Conservation (phyloP, 495 filamentous ascomycete genomes). For the Chaetomidium leptoderma region DNA sequence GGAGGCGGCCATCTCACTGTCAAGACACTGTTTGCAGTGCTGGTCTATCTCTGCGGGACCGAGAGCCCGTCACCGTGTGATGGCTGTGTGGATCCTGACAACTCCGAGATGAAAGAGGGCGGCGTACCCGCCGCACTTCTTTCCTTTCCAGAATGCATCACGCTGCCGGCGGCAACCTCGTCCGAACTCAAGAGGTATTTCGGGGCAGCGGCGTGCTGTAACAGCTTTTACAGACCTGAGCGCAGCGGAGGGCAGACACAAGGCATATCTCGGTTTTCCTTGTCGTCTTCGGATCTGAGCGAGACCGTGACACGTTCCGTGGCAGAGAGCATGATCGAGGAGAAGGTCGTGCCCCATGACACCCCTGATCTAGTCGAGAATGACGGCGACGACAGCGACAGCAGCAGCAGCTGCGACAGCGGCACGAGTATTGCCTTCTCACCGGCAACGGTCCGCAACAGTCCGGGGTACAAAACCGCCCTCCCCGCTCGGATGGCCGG, state of each 20-base stretch:
- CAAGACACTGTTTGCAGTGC: conserved; percentile 4
- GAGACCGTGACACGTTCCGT: background rate
- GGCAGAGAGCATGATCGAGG: background rate
- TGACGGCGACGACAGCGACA: background rate
- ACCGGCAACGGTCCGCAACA: background rate
- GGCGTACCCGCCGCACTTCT: background rate
- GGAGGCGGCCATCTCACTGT: background rate
- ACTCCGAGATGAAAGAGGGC: no score
- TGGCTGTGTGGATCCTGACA: background rate
- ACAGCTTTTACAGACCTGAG: background rate
- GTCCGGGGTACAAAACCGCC: conserved; percentile 5
- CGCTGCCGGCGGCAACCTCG: background rate
- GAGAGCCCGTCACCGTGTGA: background rate
- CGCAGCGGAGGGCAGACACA: background rate
- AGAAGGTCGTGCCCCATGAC: background rate
- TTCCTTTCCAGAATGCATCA: background rate
- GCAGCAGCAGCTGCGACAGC: background rate
- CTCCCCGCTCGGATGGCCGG: background rate
- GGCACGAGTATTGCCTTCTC: background rate
- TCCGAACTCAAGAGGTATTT: background rate
- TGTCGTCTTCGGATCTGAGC: conserved; percentile 1
- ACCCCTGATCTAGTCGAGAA: no score
- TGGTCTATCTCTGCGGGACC: conserved; percentile 14
- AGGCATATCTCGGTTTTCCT: background rate
- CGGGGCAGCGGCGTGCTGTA: background rate